These are phyloP conservation scores for Eucalyptus sideroxylon DNA, from an alignment of 345 rosid species.

Conservation along the genomic window DNA sequence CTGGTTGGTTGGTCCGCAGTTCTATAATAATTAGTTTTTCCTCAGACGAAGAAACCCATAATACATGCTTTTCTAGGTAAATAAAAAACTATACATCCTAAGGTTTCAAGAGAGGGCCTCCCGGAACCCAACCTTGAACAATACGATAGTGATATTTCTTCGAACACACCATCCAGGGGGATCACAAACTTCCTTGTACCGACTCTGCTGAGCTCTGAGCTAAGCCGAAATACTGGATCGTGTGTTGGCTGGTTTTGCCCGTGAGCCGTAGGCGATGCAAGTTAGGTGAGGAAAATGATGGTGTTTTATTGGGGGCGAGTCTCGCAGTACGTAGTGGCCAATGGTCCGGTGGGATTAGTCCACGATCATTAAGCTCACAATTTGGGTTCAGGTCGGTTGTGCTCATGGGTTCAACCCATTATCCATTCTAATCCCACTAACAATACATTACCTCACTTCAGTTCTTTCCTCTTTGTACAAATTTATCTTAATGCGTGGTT, in stretches of 20 bases:
- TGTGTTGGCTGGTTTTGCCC: background rate
- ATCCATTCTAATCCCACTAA: conserved; percentile 12
- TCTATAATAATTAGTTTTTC: background rate
- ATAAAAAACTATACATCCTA: background rate
- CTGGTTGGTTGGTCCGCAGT: conserved; percentile 43
- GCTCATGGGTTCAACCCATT: conserved; percentile 29
- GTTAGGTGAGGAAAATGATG: conserved; percentile 2
- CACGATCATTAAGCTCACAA: conserved; percentile 10
- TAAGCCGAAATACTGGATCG: background rate
- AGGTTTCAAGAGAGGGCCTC: background rate
- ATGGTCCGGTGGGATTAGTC: conserved; percentile 65
- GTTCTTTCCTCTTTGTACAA: background rate
- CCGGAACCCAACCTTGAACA: conserved; percentile 25
- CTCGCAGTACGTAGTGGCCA: conserved; percentile 35
- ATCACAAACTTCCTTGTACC: background rate
- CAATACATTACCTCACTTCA: background rate
- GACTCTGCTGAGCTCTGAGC: background rate
- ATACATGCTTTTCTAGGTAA: background rate
- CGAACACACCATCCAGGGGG: conserved; percentile 3
- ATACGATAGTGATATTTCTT: conserved; percentile 33
- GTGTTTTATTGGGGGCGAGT: background rate
- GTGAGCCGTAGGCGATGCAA: conserved; percentile 12
- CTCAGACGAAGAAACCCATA: background rate
- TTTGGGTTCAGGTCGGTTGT: conserved; percentile 35
- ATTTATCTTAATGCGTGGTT: background rate